phyloP scores from a whole-genome alignment of 306 rosid species.

The Alnus rubra region DNA sequence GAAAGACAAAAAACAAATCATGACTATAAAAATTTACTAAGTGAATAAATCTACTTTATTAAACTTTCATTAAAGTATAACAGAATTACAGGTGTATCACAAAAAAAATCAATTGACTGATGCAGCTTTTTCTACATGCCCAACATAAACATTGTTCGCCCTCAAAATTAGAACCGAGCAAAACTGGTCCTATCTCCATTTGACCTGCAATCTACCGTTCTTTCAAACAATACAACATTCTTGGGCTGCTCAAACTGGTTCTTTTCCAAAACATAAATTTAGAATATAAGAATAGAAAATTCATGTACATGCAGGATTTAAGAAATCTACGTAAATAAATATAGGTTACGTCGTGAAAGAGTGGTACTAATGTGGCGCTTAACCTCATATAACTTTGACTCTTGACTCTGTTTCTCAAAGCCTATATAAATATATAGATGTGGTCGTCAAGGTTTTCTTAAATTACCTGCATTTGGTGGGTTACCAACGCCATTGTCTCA shows the following conservation, averaged over 20 bases:
- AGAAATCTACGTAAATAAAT: not conserved
- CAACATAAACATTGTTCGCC: not conserved
- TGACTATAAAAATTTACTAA: not conserved
- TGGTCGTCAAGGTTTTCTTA: slow-evolving; percentile 3
- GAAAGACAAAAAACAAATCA: not conserved
- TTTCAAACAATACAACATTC: not conserved
- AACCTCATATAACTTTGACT: not conserved
- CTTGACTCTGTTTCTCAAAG: not conserved
- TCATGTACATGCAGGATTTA: not conserved
- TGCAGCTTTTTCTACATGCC: not conserved
- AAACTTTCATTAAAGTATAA: not conserved
- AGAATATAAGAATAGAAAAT: not conserved
- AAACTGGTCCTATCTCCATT: not conserved
- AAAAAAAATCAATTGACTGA: not conserved
- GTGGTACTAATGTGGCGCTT: not conserved
- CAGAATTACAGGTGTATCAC: not conserved
- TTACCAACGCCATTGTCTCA: slow-evolving; percentile 66
- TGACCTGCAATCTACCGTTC: not conserved
- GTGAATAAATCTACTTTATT: not conserved
- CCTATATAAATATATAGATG: not conserved
- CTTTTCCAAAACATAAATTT: not conserved
- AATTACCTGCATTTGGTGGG: slow-evolving; percentile 83
- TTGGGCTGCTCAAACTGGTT: not conserved
- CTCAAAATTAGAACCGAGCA: not conserved
- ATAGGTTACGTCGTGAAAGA: not conserved